Base-by-base conservation (phyloP, 257 asterid genomes). In the Solanum appendiculatum region DNA sequence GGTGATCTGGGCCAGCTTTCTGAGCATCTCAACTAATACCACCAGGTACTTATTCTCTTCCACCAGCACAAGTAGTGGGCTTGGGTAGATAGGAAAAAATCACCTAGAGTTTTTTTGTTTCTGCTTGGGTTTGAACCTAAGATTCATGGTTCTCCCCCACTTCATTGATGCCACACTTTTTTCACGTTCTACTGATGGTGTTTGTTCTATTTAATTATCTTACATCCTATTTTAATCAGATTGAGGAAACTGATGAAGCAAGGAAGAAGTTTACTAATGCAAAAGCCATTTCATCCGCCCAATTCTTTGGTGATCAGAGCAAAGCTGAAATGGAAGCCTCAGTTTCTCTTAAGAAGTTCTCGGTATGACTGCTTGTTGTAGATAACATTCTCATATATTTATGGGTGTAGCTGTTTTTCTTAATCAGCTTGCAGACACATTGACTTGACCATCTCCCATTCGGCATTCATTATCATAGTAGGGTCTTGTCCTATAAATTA, bases 261-360 rank as follows among this genome's bases (percentile, higher is more conserved):
- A 93, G 99, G 93, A 97, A 96, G 96, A 96, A 97, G 90, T 97
- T 97, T 91, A 86, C 98, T 33, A 96, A 95, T 91, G 99, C 99
- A 27, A 97, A 97, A 90, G 92, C 99, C 44, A 97, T 97, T 83
- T 97, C 99, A 83, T 97, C 99, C 15, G 98, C 99, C 74, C 99
- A 97, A 93, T 97, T 75, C 91, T 97, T 93, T n/a, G 98, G 99
- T 87, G 94, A 87, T 89, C 96, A 89, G 88, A 92, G 89, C 91
- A 93, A 91, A 89, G 91, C 91, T 87, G 98, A 95, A 74, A 37
- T 87, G 74, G 99, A 94, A 40, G 91, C 96, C 75, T 93, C 99
- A 83, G 94, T 88, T 85, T 89, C 98, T 81, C 91, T 97, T 88
- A 98, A 95, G 90, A 96, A 94, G 92, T 97, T 91, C 92, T 93